phyloP scores from a whole-genome alignment of 306 rosid species.

The Fragaria iinumae region DNA sequence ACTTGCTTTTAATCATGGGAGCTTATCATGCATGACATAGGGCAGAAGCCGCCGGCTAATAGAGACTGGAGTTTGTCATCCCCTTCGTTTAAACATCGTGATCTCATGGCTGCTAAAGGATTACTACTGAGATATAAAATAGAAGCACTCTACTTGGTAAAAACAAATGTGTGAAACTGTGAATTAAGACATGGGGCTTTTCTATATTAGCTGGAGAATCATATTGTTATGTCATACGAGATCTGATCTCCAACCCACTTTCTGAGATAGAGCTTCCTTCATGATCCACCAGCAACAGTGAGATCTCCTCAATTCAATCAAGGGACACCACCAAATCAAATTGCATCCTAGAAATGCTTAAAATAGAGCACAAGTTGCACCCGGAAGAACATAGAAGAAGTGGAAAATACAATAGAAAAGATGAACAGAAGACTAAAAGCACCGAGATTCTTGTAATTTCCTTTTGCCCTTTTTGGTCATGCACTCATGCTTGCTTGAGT shows the following conservation, averaged over 20 bases:
- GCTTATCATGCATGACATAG: neutral
- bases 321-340: constrained; percentile 14
- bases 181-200: constrained; percentile 5
- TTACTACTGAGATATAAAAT: constrained; percentile 7
- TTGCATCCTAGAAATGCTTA: constrained; percentile 11
- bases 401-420: constrained; percentile 7
- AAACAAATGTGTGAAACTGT: constrained; percentile 8
- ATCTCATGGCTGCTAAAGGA: constrained; percentile 20
- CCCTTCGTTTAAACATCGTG: neutral
- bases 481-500: constrained; percentile 27
- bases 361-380: constrained; percentile 10
- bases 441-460: constrained; percentile 17
- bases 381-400: constrained; percentile 9
- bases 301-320: constrained; percentile 13
- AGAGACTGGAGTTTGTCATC: neutral
- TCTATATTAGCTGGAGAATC: constrained; percentile 27
- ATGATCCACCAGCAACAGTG: constrained; percentile 33
- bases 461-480: constrained; percentile 3
- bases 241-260: neutral
- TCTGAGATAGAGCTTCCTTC: constrained; percentile 31
- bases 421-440: neutral
- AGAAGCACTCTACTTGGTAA: constrained; percentile 20
- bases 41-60: constrained; percentile 14
- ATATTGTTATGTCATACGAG: constrained; percentile 2
- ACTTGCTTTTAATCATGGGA: constrained; percentile 4